Evolutionary conservation across 805 yeast genomes (phyloP), one percentile per base, ranked within the genome.

Genomic region (Saccharomycodes ludwigii): DNA sequence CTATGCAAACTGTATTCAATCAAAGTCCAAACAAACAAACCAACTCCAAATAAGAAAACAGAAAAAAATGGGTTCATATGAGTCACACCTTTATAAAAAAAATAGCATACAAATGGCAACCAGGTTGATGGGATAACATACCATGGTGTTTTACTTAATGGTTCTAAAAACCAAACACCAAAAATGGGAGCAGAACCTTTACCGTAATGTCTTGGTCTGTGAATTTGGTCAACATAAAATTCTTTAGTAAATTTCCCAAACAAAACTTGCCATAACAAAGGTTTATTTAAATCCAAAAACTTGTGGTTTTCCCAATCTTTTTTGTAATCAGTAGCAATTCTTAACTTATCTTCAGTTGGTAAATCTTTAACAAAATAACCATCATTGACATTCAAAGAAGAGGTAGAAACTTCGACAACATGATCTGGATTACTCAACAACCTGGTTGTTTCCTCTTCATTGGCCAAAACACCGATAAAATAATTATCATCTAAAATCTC

Each of bases 161-260:
- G 96, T 59, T 91, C 98, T 38, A 91, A 62, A 56, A 88, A 81
- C 30, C 34, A 31, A 58, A 86, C 85, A 30, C 98, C 98, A 56
- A 91, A 91, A 33, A 91, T 54, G 5, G 86, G 95, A 9, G 98
- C 98, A 3, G 95, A 83, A 8, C 95, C 96, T 52, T 85, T 76
- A 42, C 97, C 97, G 52, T 86, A 91, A 57, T 91, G 98, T 53
- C 98, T 76, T 33, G 98, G 98, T 58, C 96, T 75, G 57, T 91
- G 98, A 26, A 91, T 91, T 59, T 91, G 96, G 52, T 85, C 95
- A 50, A 91, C 65, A 56, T 91, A 91, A 49, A 91, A 88, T 26
- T 83, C 93, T 52, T 82, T 88, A 25, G 80, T 51, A 65, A 85
- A 91, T 21, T 69, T 66, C 25, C 85, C 74, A 38, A 70, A 65